Evolutionary conservation across 495 filamentous ascomycete species (phyloP).

Genomic region (Pyronema omphalodes): DNA sequence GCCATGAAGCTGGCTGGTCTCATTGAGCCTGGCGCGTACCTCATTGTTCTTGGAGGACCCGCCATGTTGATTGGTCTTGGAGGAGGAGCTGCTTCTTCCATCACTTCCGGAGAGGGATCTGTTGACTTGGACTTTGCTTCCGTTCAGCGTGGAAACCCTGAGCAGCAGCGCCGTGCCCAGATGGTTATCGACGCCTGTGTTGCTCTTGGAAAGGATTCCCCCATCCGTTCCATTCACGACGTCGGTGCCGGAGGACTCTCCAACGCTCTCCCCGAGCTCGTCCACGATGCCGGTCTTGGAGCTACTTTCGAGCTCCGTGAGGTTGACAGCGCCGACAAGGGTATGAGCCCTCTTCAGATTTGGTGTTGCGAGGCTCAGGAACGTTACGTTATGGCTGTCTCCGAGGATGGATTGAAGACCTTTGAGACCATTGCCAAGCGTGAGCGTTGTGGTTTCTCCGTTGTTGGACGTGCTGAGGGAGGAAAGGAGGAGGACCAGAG

Average conservation of each 20-base stretch:
- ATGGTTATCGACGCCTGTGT: conserved; percentile 91
- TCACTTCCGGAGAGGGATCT: conserved; percentile 69
- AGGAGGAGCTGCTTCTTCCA: conserved; percentile 84
- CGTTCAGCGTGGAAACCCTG: conserved; percentile 86
- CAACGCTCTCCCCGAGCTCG: conserved; percentile 81
- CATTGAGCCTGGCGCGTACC: conserved; percentile 64
- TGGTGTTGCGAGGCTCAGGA: conserved; percentile 98
- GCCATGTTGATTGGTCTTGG: conserved; percentile 96
- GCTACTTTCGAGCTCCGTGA: conserved; percentile 82
- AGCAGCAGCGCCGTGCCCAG: conserved; percentile 85
- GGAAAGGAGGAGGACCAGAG: conserved; percentile 42
- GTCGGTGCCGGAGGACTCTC: conserved; percentile 89
- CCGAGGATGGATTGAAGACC: conserved; percentile 54
- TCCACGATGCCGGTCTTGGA: conserved; percentile 75
- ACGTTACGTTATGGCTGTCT: conserved; percentile 74
- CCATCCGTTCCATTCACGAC: conserved; percentile 91
- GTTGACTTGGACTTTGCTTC: conserved; percentile 88
- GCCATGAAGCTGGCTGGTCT: conserved; percentile 62
- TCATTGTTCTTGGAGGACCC: conserved; percentile 84
- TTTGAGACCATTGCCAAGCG: conserved; percentile 70
- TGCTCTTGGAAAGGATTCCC: conserved; percentile 62
- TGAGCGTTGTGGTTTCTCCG: conserved; percentile 84
- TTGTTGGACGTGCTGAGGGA: conserved; percentile 63
- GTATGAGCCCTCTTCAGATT: conserved; percentile 88
- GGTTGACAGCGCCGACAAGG: conserved; percentile 68